Evolutionary conservation across 345 rosid species (phyloP).

Genomic region (Orychophragmus violaceus): DNA sequence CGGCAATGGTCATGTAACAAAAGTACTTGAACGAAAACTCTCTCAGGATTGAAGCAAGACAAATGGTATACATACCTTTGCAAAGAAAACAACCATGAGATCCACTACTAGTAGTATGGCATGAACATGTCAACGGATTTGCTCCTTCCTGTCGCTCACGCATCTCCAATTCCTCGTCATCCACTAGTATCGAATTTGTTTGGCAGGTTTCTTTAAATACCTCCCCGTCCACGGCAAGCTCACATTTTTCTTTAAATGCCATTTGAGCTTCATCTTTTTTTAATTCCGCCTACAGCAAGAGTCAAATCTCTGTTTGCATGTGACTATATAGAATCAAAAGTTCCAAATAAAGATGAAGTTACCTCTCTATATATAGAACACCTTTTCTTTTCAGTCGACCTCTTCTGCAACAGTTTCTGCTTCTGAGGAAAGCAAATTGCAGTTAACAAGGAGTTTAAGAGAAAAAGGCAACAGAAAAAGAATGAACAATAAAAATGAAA

Average conservation of each 20-base stretch:
- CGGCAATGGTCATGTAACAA: background rate
- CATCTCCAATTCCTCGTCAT: slow-evolving; percentile 90
- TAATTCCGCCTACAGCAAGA: slow-evolving; percentile 48
- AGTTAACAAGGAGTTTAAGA: slow-evolving; percentile 18
- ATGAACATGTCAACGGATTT: slow-evolving; percentile 51
- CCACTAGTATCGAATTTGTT: slow-evolving; percentile 48
- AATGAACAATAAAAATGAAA: background rate
- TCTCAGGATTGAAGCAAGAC: slow-evolving; percentile 3
- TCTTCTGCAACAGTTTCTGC: slow-evolving; percentile 53
- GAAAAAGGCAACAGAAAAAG: too few species aligned
- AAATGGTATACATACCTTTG: slow-evolving; percentile 52
- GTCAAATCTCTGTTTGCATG: slow-evolving; percentile 6
- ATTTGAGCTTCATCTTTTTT: slow-evolving; percentile 31
- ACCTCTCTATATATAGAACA: slow-evolving; percentile 51
- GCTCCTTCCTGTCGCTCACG: slow-evolving; percentile 63
- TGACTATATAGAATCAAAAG: slow-evolving; percentile 11
- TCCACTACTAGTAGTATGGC: slow-evolving; percentile 52
- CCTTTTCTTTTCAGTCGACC: slow-evolving; percentile 47
- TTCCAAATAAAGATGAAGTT: slow-evolving; percentile 11
- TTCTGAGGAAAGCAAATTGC: slow-evolving; percentile 35
- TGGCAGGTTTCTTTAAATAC: slow-evolving; percentile 35
- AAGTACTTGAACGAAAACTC: slow-evolving; percentile 2
- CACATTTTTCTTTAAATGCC: slow-evolving; percentile 51
- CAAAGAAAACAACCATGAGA: slow-evolving; percentile 78
- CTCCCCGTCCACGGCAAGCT: slow-evolving; percentile 53